Base-by-base conservation (phyloP, 441 rosid species). In the Monsonia emarginata region DNA sequence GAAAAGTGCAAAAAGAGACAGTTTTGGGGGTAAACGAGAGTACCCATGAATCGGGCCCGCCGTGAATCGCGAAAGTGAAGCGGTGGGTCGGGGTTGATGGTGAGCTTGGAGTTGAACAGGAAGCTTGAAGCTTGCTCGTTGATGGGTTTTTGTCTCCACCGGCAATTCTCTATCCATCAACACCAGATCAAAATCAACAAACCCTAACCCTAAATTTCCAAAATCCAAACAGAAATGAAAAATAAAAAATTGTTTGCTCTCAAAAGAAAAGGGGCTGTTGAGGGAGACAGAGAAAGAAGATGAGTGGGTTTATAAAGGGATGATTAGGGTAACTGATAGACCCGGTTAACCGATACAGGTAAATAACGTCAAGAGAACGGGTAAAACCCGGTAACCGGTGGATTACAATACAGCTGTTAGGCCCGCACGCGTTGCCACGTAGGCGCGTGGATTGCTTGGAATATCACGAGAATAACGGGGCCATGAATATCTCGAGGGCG, bases 321-420 rank as follows among this genome's bases (percentile, higher is more conserved):
- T 19, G 5, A 24, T 64, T 13, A 26, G 76, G 80, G 66, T 71
- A 74, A 75, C 75, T 24, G 71, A 65, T 54, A 7, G 61, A 71
- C 65, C 74, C 77, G 44, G 81, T 77, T 65, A 74, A 44, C 64
- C 7, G 50, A 68, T 21, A 16, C 38, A 48, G 46, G 71, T 59
- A 65, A 63, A 54, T 36, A 32, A 67, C 34, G 66, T 40, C 42
- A 28, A 8, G 48, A 13, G n/a, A 26, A 76, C 82, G 5, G 48
- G 48, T 40, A 40, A 2, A 40, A 40, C 48, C 48, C n/a, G 48
- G 48, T 40, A 40, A 40, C 48, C 48, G 48, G 48, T 40, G 48
- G 48, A 1, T 40, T 8, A 32, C 9, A 32, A 32, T 14, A 40
- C 48, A 40, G 48, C 48, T 40, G 48, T 40, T 10, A 40, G 3